These are phyloP conservation scores for Arachis hypogaea DNA, from an alignment of 306 rosid genomes.

Conservation along the genomic window DNA sequence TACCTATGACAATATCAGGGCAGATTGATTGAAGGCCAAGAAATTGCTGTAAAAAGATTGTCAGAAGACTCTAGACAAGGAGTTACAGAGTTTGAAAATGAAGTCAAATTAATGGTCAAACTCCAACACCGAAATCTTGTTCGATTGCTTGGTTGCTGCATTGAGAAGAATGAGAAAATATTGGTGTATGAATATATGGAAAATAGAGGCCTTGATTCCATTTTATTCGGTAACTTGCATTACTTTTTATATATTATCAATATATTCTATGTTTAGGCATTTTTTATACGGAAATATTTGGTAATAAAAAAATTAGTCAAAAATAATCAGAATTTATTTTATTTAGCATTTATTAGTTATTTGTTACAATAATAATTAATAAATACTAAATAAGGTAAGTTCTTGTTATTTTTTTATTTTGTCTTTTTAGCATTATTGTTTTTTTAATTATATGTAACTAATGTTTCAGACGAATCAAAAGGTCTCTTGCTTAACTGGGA, in stretches of 20 bases:
- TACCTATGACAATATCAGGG: conserved; percentile 47
- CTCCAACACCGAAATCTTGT: conserved; percentile 76
- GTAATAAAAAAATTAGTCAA: neutral
- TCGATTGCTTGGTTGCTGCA: conserved; percentile 57
- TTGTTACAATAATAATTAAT: no score
- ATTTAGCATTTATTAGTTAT: no score
- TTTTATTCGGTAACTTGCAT: conserved; percentile 52
- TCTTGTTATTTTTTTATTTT: no score
- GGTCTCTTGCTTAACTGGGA: conserved; percentile 48
- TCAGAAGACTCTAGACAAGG: conserved; percentile 64
- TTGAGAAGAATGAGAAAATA: conserved; percentile 60
- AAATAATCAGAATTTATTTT: conserved; percentile 34
- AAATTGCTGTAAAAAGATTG: conserved; percentile 69
- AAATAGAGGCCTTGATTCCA: conserved; percentile 58
- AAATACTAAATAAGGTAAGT: no score
- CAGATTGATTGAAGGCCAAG: conserved; percentile 46
- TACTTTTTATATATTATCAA: neutral
- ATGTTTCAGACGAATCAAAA: conserved; percentile 43
- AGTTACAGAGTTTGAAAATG: conserved; percentile 59
- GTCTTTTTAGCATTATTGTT: no score
- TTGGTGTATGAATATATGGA: conserved; percentile 65
- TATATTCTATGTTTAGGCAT: neutral
- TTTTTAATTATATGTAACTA: no score
- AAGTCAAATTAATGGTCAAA: conserved; percentile 57
- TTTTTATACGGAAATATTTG: neutral